phyloP scores from a whole-genome alignment of 176 grass and related monocot species.

The Themeda triandra region DNA sequence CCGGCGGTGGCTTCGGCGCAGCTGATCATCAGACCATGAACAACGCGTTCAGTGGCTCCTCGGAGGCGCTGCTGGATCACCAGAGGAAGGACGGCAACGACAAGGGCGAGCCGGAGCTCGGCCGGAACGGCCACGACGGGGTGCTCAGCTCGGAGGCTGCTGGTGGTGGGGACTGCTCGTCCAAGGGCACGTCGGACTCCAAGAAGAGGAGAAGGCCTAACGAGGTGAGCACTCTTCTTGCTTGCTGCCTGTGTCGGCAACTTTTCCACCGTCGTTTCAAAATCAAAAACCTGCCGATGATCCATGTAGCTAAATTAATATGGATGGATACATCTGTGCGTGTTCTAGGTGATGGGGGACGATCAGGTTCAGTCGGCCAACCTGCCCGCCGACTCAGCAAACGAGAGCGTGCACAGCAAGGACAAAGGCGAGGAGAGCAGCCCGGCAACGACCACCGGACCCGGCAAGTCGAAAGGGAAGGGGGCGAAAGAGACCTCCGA shows the following conservation, averaged over 20 bases:
- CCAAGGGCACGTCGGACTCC: constrained; percentile 56
- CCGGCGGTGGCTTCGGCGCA: constrained; percentile 20
- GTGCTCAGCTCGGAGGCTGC: constrained; percentile 39
- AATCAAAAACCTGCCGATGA: not conserved
- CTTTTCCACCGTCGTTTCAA: constrained; percentile 5
- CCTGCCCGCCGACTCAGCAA: constrained; percentile 39
- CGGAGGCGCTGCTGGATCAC: constrained; percentile 31
- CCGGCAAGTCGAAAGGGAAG: constrained; percentile 58
- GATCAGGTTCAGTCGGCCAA: constrained; percentile 60
- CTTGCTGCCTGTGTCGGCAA: not conserved
- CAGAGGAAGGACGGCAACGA: constrained; percentile 40
- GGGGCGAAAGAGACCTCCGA: constrained; percentile 50
- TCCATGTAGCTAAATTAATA: not conserved
- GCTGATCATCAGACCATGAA: constrained; percentile 28
- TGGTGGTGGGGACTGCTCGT: constrained; percentile 60
- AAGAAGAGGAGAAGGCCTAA: constrained; percentile 70
- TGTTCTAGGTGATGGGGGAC: constrained; percentile 30
- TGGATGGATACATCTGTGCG: not conserved
- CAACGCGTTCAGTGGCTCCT: constrained; percentile 30
- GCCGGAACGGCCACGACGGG: constrained; percentile 40
- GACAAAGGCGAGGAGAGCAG: constrained; percentile 62
- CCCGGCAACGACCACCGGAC: constrained; percentile 28
- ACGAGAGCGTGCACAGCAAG: constrained; percentile 57
- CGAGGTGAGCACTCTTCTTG: constrained; percentile 42
- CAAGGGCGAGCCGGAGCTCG: constrained; percentile 41